These are phyloP conservation scores for Pleodorina starrii DNA, from an alignment of 139 green algal species.

Conservation along the genomic window DNA sequence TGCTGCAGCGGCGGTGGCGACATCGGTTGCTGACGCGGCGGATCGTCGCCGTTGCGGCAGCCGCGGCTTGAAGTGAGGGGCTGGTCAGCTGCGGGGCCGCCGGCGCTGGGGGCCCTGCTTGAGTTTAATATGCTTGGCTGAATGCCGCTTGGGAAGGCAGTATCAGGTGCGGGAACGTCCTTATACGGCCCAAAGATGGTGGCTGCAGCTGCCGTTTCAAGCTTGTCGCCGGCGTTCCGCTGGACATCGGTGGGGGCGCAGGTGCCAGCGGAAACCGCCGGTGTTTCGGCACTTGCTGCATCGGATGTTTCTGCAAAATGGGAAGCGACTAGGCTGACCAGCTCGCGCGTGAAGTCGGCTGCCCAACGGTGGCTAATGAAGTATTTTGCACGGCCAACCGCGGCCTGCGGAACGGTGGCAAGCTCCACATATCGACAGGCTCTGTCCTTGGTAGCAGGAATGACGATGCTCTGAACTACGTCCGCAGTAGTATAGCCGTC, in stretches of 20 bases:
- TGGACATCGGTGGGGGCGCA: background rate
- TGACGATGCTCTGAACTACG: background rate
- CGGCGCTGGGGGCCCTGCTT: background rate
- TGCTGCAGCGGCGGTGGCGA: background rate
- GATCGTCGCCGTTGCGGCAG: background rate
- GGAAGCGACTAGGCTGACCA: background rate
- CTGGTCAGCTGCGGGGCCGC: background rate
- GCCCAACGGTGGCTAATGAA: slow-evolving; percentile 30
- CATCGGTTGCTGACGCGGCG: too few relatives aligned
- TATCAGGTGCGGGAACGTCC: background rate
- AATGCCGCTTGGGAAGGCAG: background rate
- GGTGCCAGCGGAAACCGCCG: background rate
- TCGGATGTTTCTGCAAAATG: background rate
- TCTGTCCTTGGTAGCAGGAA: background rate
- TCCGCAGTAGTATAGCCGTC: slow-evolving; percentile 22
- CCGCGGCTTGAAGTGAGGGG: background rate
- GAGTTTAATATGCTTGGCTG: background rate
- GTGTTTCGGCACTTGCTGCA: background rate
- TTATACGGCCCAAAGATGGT: background rate
- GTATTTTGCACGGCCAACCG: background rate
- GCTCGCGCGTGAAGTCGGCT: background rate
- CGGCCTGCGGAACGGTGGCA: background rate
- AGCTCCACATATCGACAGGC: background rate
- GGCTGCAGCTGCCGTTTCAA: background rate
- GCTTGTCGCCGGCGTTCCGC: background rate